Conservation (phyloP, 2,329 filamentous ascomycete genomes). For the Tolypocladium endophyticum region DNA sequence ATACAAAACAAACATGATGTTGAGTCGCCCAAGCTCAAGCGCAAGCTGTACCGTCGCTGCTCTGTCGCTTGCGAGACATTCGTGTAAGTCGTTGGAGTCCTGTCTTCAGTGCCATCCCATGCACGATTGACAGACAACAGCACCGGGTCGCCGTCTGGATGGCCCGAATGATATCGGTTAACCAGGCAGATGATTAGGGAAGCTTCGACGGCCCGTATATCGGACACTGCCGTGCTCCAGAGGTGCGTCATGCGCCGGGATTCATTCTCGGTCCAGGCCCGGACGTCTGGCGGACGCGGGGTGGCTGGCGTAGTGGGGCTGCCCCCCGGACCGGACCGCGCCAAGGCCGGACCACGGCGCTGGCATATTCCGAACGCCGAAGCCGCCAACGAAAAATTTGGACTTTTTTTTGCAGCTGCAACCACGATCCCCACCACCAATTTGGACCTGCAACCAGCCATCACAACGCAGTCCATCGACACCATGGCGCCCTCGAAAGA, state of each 20-base stretch:
- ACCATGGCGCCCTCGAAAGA: conserved; percentile 32
- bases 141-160: neutral
- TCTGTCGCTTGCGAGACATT: neutral
- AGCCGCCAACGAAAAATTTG: conserved; percentile 17
- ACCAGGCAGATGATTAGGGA: too few relatives aligned
- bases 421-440: conserved; percentile 15
- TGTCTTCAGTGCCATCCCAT: neutral
- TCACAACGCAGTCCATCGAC: neutral
- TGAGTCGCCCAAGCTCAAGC: neutral
- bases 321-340: neutral
- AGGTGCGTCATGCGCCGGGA: neutral
- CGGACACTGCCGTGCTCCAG: too few relatives aligned
- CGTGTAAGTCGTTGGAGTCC: neutral
- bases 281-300: neutral
- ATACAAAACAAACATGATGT: neutral
- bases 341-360: conserved; percentile 10
- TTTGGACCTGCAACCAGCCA: conserved; percentile 9
- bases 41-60: neutral
- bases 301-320: neutral
- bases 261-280: neutral
- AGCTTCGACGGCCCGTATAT: too few relatives aligned
- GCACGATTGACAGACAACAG: neutral
- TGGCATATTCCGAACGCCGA: conserved; percentile 24
- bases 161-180: neutral
- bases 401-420: conserved; percentile 11